Evolutionary conservation across 495 filamentous ascomycete species (phyloP).

Genomic region (Penicillium coprophilum): DNA sequence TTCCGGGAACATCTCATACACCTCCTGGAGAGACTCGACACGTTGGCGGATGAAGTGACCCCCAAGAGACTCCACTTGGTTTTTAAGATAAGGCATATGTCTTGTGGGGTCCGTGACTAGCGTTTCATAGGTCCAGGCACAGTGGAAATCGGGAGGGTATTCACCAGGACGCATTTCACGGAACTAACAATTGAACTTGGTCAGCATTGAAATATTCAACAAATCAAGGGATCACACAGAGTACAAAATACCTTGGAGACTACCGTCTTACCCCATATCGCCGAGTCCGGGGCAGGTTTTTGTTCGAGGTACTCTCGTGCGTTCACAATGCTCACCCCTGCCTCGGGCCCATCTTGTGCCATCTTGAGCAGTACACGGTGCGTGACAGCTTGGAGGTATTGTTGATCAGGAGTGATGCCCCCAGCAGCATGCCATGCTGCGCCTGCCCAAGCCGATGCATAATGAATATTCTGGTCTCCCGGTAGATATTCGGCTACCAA

Average conservation of each 20-base stretch:
- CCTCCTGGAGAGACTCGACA: slow-evolving; percentile 39
- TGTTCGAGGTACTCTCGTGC: slow-evolving; percentile 41
- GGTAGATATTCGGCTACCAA: slow-evolving; percentile 46
- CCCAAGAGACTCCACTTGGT: slow-evolving; percentile 33
- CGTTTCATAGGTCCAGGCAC: slow-evolving; percentile 42
- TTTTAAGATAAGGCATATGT: slow-evolving; percentile 43
- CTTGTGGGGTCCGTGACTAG: slow-evolving; percentile 44
- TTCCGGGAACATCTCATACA: slow-evolving; percentile 41
- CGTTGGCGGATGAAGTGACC: slow-evolving; percentile 40
- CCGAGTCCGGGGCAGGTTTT: slow-evolving; percentile 35
- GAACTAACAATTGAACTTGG: slow-evolving; percentile 26
- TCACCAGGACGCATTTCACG: slow-evolving; percentile 35
- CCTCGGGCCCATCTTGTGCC: slow-evolving; percentile 35
- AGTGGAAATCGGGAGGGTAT: slow-evolving; percentile 39
- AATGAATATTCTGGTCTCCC: slow-evolving; percentile 42
- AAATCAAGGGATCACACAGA: not conserved
- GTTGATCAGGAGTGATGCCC: slow-evolving; percentile 40
- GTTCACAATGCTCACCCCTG: slow-evolving; percentile 42
- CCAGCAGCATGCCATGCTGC: slow-evolving; percentile 48
- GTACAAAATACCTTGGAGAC: slow-evolving; percentile 34
- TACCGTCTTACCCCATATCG: slow-evolving; percentile 42
- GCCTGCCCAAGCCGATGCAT: slow-evolving; percentile 49
- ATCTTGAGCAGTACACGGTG: slow-evolving; percentile 42
- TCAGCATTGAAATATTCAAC: too few species aligned
- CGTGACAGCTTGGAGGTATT: slow-evolving; percentile 41